A percentile compares a stretch with the other conserved stretches of the same genome.
These are phyloP conservation scores for Trichoderma sp. DNA, from an alignment of 2,329 filamentous ascomycete genomes.

Conservation along the genomic window DNA sequence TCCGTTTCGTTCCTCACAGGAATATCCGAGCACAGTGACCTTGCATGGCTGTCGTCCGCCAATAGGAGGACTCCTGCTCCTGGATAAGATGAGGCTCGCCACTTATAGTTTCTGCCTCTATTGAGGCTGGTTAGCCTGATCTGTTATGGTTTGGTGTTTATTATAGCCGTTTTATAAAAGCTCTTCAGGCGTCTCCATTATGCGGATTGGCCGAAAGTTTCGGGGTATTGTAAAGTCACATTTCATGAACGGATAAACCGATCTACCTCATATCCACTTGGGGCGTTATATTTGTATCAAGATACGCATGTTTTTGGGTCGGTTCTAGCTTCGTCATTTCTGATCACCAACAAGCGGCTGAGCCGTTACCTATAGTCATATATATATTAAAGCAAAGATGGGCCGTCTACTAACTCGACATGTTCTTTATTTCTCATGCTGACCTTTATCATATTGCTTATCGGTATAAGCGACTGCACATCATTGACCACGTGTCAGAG, in stretches of 20 bases:
- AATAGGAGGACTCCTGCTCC: neutral
- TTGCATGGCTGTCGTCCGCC: neutral
- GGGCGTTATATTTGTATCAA: neutral
- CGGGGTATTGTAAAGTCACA: neutral
- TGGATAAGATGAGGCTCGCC: neutral
- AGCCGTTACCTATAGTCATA: neutral
- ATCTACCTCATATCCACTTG: neutral
- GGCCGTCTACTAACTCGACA: neutral
- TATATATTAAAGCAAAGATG: neutral
- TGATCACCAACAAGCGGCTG: neutral
- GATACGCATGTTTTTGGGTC: neutral
- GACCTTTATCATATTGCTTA: neutral
- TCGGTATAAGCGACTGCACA: neutral
- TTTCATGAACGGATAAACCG: neutral
- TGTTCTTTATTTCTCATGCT: neutral
- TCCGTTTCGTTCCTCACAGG: neutral
- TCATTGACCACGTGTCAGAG: neutral
- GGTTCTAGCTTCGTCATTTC: neutral
- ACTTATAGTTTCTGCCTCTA: neutral
- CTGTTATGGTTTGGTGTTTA: neutral
- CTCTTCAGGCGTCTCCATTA: neutral
- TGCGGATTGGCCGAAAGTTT: neutral
- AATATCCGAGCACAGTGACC: neutral
- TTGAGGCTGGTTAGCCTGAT: neutral
- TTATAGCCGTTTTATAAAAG: neutral